Evolutionary conservation across 2,329 filamentous ascomycete species (phyloP).

Genomic region (Fusarium mexicanum): DNA sequence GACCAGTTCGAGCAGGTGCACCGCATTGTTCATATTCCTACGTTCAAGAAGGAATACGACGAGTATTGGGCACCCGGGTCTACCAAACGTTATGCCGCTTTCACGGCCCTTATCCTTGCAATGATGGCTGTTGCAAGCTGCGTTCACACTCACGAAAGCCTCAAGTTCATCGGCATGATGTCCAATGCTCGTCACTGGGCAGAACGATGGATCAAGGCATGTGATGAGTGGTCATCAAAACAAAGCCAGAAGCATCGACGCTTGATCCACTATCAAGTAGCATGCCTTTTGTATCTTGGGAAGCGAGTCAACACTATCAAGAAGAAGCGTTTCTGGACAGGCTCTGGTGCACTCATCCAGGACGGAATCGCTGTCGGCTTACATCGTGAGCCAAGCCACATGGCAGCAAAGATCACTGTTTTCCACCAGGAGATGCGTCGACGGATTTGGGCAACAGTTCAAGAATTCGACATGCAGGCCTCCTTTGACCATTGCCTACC

Average conservation of each 20-base stretch:
- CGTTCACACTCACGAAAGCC: constrained; percentile 60
- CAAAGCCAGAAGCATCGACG: constrained; percentile 71
- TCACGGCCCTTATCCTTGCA: constrained; percentile 67
- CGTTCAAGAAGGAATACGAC: constrained; percentile 65
- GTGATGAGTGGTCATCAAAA: constrained; percentile 62
- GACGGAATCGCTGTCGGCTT: constrained; percentile 68
- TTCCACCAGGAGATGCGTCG: constrained; percentile 71
- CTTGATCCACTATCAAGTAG: constrained; percentile 69
- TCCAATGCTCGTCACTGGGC: constrained; percentile 65
- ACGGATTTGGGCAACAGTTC: constrained; percentile 68
- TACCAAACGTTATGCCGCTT: constrained; percentile 59
- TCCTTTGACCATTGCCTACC: constrained; percentile 70
- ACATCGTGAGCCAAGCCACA: constrained; percentile 67
- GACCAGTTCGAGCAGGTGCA: constrained; percentile 66
- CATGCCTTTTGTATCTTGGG: constrained; percentile 67
- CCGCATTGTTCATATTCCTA: constrained; percentile 68
- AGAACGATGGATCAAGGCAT: constrained; percentile 65
- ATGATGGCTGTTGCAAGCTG: constrained; percentile 70
- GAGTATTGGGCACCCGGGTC: constrained; percentile 62
- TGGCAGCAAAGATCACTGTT: constrained; percentile 63
- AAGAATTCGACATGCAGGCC: constrained; percentile 70
- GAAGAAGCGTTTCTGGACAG: constrained; percentile 72
- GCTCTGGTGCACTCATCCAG: constrained; percentile 64
- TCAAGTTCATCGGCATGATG: constrained; percentile 67
- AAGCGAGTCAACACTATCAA: constrained; percentile 71